Percentiles rank a stretch among this genome's conserved stretches.
Evolutionary conservation across 192 early-diverging fungal genomes (phyloP).

Genomic region (Gamsiella multidivaricata): DNA sequence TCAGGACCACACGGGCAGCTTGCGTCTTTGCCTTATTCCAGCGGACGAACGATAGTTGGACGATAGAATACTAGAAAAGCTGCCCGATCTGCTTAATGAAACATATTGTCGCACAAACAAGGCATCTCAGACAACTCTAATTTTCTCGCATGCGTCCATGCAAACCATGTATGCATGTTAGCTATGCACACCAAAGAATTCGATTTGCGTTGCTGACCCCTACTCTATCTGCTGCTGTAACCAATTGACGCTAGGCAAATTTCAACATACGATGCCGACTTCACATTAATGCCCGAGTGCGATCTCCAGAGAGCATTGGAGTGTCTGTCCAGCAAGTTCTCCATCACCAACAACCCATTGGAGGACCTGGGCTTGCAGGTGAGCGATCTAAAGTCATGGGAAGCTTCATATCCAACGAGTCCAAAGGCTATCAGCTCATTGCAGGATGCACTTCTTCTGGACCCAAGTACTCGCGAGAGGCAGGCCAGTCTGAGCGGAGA

Average conservation of each 20-base stretch:
- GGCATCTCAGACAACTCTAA: not conserved
- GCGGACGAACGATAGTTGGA: too few relatives aligned
- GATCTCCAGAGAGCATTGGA: slow-evolving; percentile 36
- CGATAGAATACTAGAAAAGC: too few relatives aligned
- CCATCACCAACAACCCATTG: slow-evolving; percentile 44
- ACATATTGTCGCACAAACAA: slow-evolving; percentile 1
- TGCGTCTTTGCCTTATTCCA: too few relatives aligned
- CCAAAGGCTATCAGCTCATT: slow-evolving; percentile 25
- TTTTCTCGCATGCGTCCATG: too few relatives aligned
- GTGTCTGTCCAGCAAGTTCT: slow-evolving; percentile 25
- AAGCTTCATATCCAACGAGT: slow-evolving; percentile 29
- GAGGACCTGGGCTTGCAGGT: slow-evolving; percentile 32
- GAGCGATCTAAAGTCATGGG: slow-evolving; percentile 35
- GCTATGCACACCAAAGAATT: too few relatives aligned
- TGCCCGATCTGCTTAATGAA: too few relatives aligned
- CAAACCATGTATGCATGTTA: too few relatives aligned
- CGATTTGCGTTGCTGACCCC: too few relatives aligned
- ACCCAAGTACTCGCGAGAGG: slow-evolving; percentile 6
- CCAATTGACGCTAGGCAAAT: too few relatives aligned
- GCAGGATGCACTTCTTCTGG: slow-evolving; percentile 35
- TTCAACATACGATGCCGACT: slow-evolving; percentile 52
- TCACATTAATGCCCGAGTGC: slow-evolving; percentile 48
- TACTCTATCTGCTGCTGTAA: too few relatives aligned
- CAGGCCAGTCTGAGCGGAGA: slow-evolving; percentile 15
- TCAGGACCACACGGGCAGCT: too few relatives aligned